Conservation (phyloP, 2,329 filamentous ascomycete genomes). For the Apiospora hydei region DNA sequence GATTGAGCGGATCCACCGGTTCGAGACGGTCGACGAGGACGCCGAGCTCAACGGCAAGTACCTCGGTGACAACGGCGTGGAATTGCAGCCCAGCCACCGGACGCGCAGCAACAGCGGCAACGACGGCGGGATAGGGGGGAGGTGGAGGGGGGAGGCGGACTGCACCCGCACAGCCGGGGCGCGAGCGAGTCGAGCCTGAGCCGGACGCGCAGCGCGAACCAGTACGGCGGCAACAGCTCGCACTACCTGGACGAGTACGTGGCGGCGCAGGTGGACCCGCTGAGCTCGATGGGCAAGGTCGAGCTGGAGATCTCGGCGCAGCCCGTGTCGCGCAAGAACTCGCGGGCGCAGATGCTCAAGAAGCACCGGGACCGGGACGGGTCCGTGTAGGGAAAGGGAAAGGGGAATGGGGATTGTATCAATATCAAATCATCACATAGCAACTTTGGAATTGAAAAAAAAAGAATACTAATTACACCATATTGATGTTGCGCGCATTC, state of each 20-base stretch:
- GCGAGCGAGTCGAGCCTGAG: conserved; percentile 24
- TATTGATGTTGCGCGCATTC: neutral
- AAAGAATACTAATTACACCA: neutral
- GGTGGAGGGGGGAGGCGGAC: neutral
- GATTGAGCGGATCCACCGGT: conserved; percentile 32
- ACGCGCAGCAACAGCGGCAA: neutral
- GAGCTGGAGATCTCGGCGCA: conserved; percentile 27
- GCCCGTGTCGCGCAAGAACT: conserved; percentile 15
- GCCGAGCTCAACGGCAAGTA: neutral
- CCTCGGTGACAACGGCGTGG: neutral
- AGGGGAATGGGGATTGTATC: neutral
- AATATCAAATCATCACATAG: neutral
- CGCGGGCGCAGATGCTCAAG: neutral
- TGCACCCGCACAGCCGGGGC: conserved; percentile 24
- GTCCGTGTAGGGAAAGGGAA: neutral
- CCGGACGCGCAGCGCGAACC: neutral
- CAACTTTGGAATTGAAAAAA: neutral
- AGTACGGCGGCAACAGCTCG: neutral
- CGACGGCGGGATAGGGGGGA: neutral
- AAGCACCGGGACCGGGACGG: neutral
- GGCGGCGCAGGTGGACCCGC: conserved; percentile 29
- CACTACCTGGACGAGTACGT: conserved; percentile 32
- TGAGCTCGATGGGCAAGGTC: conserved; percentile 25
- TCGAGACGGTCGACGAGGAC: conserved; percentile 30
- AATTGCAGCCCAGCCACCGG: neutral